Base-by-base conservation (phyloP, 2,329 filamentous ascomycete species). In the Aspergillus costaricaensis region DNA sequence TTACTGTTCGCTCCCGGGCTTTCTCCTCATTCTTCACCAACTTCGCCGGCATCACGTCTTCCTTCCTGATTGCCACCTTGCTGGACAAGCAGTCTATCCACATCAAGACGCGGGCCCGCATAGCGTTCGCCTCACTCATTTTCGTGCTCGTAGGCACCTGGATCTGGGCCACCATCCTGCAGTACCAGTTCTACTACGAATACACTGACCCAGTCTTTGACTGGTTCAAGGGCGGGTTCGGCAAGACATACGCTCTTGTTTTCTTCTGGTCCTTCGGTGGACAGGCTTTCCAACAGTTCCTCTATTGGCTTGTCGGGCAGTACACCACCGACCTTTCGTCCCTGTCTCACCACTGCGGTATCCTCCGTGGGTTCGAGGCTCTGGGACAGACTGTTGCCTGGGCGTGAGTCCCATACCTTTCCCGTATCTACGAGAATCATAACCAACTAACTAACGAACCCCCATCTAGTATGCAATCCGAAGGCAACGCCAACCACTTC, bases 401-500 rank as follows among this genome's bases (percentile, higher is more conserved):
- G 59, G 59, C 59, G 59, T 57, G 38, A 27, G 55, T 57, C 12
- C 12, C 21, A 19, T 12, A 17, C 17, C 27, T 21, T 9, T 4
- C 4, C 21, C 39, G 19, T 43, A 17, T 10, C 30, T 57, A 19
- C 5, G 5, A 36, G 3, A 14, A 6, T 1, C 5, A 14, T 12
- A 5, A 5, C 12, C 12, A 12, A 5, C 3, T 14, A 14, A 6
- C 32, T 36, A 36, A 36, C 32, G 12, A 36, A 36, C 27, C 32
- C 44, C 0, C 7, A 12, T 14, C 8, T 17, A 57, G 55, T 4
- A 61, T 61, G 59, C 59, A 61, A 58, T 55, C 55, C 19, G 59
- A 61, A 38, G 59, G 59, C 19, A 61, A 61, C n/a, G 59, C 56
- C 12, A 61, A 61, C 50, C 59, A 61, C 38, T 61, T 61, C 17